A percentile compares a stretch with the other conserved stretches of the same genome.
Evolutionary conservation across 352 stramenopile genomes (phyloP).

Genomic region (Globisporangium orthogonon): DNA sequence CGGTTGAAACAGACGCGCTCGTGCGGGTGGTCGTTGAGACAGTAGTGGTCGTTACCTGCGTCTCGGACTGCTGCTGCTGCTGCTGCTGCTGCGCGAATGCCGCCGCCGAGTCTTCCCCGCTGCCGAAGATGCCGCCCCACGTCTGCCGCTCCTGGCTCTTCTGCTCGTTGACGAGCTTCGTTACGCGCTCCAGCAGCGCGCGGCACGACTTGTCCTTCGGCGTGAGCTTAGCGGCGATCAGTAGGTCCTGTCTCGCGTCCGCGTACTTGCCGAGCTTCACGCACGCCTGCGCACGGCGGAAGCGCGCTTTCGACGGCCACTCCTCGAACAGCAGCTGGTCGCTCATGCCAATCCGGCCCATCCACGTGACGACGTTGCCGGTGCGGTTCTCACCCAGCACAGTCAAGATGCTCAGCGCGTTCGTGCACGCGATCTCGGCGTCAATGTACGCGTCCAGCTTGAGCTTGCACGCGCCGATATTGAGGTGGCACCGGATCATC

Average conservation of each 20-base stretch:
- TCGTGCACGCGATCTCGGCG: constrained; percentile 76
- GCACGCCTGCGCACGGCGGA: constrained; percentile 72
- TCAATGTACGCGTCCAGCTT: constrained; percentile 60
- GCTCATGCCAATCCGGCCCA: constrained; percentile 69
- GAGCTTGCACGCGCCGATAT: constrained; percentile 82
- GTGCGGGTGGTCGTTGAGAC: constrained; percentile 4
- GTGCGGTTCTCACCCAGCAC: constrained; percentile 70
- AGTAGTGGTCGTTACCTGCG: constrained; percentile 12
- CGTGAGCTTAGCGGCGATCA: constrained; percentile 73
- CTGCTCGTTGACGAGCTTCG: constrained; percentile 63
- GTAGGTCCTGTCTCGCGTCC: constrained; percentile 73
- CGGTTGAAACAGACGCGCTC: constrained; percentile 6
- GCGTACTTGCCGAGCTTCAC: constrained; percentile 67
- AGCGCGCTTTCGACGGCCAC: constrained; percentile 82
- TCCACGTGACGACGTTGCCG: constrained; percentile 81
- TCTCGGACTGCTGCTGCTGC: constrained; percentile 12
- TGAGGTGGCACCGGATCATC: constrained; percentile 86
- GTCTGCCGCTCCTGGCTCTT: constrained; percentile 73
- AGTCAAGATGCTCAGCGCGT: constrained; percentile 73
- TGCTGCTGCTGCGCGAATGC: constrained; percentile 14
- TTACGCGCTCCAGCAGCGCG: constrained; percentile 62
- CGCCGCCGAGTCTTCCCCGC: constrained; percentile 5
- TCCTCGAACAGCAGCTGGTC: constrained; percentile 82
- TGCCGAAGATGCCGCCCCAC: constrained; percentile 74
- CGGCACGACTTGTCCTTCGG: constrained; percentile 81